Base-by-base conservation (phyloP, 2,329 filamentous ascomycete species). In the Pyrenochaeta sp. region DNA sequence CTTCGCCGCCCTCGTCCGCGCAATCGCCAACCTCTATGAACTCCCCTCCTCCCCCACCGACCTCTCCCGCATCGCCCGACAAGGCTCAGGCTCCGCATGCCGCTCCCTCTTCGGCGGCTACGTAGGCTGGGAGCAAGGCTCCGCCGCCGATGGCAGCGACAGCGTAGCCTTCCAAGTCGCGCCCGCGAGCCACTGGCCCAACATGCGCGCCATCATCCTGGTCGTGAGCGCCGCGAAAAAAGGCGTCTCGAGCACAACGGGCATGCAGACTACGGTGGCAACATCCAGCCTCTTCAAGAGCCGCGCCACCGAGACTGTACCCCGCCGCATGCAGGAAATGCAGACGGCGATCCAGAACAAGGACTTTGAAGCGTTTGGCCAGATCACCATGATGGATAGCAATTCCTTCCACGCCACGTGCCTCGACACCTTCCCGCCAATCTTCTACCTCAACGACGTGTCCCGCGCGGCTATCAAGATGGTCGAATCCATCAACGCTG, bases 381-480 rank as follows among this genome's bases (percentile, higher is more conserved):
- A 89, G 69, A 82, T 96, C 51, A 96, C 94, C 11, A 99, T 96
- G 92, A 87, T 86, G 71, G 94, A 99, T 71, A 95, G 89, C 68
- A 99, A 99, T 77, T 90, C 86, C 47, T 99, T 99, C 84, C 94
- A 99, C 73, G 90, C 94, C 24, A 90, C 87, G 44, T 97, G 94
- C 71, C 79, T 95, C 60, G 94, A 99, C 71, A 97, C 94, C 2
- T 91, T 90, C 75, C 94, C 95, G 30, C 94, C 95, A 13, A 99
- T 99, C 68, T 96, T 96, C 75, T 99, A 99, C 79, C 86, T 99
- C 81, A 99, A 96, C 74, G 94, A 99, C 69, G 86, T 93, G 11
- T 93, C 88, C 14, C 81, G 88, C 24, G 90, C 93, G 1, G 91
- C 93, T 5, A 90, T 99, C 48, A 82, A 90, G 38, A 85, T 90